Evolutionary conservation across 2,329 filamentous ascomycete species (phyloP).

Genomic region (Phaeomoniella chlamydospora): DNA sequence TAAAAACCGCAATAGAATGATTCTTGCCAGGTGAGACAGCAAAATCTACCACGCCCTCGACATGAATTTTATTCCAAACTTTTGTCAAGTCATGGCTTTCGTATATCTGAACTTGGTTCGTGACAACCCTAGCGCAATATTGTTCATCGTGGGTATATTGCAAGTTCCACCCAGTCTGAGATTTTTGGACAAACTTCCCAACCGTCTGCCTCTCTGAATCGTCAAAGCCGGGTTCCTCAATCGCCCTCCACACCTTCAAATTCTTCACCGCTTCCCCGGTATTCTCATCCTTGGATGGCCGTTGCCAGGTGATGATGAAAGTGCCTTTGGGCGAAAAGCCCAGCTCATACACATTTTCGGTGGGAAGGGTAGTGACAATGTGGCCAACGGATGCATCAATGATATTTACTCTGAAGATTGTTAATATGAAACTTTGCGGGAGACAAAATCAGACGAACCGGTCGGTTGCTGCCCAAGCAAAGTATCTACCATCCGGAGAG

Average conservation of each 20-base stretch:
- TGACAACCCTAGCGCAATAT: constrained; percentile 84
- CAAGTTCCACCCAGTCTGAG: constrained; percentile 88
- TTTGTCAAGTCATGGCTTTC: constrained; percentile 70
- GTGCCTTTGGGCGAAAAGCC: constrained; percentile 87
- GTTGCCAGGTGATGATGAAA: constrained; percentile 94
- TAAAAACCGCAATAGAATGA: constrained; percentile 85
- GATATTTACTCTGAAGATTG: constrained; percentile 53
- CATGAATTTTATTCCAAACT: constrained; percentile 89
- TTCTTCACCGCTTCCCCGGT: constrained; percentile 87
- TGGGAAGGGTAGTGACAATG: constrained; percentile 58
- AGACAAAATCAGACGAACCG: constrained; percentile 27
- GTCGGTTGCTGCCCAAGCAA: constrained; percentile 84
- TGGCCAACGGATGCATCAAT: constrained; percentile 67
- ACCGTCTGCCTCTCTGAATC: constrained; percentile 56
- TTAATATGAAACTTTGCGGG: constrained; percentile 4
- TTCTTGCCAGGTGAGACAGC: constrained; percentile 78
- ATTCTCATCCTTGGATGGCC: constrained; percentile 79
- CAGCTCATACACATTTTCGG: constrained; percentile 81
- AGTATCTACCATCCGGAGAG: constrained; percentile 89
- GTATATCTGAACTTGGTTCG: constrained; percentile 97
- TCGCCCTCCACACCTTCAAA: constrained; percentile 85
- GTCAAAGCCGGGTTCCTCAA: constrained; percentile 50
- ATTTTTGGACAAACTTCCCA: constrained; percentile 89
- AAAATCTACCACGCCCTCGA: constrained; percentile 83
- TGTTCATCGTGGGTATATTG: constrained; percentile 92